Evolutionary conservation across 805 yeast species (phyloP), one percentile per base, ranked within the genome.

Genomic region (Metschnikowia shivogae): DNA sequence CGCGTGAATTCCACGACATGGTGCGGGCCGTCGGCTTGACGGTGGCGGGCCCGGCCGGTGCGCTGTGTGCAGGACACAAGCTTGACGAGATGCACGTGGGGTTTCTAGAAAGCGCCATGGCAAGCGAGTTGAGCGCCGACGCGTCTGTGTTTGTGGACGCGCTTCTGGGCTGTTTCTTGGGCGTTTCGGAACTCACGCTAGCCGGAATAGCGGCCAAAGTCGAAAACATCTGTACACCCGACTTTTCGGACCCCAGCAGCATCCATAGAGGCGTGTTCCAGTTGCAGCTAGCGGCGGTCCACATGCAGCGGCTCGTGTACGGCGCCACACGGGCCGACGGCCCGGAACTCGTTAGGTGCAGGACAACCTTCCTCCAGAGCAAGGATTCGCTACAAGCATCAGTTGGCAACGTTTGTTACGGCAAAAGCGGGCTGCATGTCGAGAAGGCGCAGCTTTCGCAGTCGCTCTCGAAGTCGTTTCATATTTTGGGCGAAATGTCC

Each of bases 391-490:
- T 58, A 32, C 61, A 61, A 43, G 40, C 39, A 39, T 47, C 51
- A 24, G 48, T 64, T n/a, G 57, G 60, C 13, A 48, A 52, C 6
- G 44, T 59, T 6, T 52, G 55, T 13, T 42, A 41, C 27, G 49
- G 34, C 33, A 30, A 44, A 20, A 46, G 39, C 6, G 26, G 12
- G 24, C 46, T 43, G 22, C 19, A 24, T 14, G 46, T 42, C 26
- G 49, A 54, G 14, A 57, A 59, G 31, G 60, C 55, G 28, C 60
- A 56, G 3, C 19, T 62, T 22, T 57, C 64, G 4, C 49, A 50
- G 28, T 43, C 48, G 7, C 48, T 58, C 28, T 58, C 65, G 19
- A 61, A 60, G 10, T 53, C 55, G 14, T 64, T 60, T 46, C 58
- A 55, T 40, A 46, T 47, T 13, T 45, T 64, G 30, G 56, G 56